A percentile compares a stretch with the other conserved stretches of the same genome.
Evolutionary conservation across 345 rosid species (phyloP).

Genomic region (Populus simonii): DNA sequence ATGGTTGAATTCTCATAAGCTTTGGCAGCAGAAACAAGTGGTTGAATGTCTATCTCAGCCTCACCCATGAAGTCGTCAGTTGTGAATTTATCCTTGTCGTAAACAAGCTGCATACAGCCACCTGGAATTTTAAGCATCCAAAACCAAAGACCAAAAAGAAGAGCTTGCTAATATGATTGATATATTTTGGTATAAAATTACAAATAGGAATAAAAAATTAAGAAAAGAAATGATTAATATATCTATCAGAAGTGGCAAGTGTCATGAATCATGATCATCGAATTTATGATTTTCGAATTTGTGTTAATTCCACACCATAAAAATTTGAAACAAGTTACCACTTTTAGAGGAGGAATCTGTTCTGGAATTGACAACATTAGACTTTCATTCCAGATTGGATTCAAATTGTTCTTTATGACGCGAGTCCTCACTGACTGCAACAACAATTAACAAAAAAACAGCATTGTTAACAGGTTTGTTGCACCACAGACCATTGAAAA

Average conservation of each 20-base stretch:
- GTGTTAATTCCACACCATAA: neutral
- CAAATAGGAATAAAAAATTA: neutral
- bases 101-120: slow-evolving; percentile 57
- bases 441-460: neutral
- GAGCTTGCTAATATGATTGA: neutral
- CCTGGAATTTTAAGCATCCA: slow-evolving; percentile 4
- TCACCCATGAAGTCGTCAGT: slow-evolving; percentile 97
- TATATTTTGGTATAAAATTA: too few species aligned
- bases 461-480: neutral
- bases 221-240: neutral
- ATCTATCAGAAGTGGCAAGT: neutral
- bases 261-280: neutral
- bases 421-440: slow-evolving; percentile 84
- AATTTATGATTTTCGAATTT: neutral
- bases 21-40: slow-evolving; percentile 76
- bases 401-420: slow-evolving; percentile 89
- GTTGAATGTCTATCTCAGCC: slow-evolving; percentile 96
- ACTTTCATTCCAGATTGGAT: slow-evolving; percentile 97
- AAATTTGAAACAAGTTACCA: slow-evolving; percentile 45
- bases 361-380: slow-evolving; percentile 95
- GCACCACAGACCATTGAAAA: slow-evolving; percentile 3
- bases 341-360: slow-evolving; percentile 78
- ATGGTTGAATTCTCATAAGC: slow-evolving; percentile 59
- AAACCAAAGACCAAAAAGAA: slow-evolving; percentile 6
- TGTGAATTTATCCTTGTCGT: slow-evolving; percentile 82